A percentile compares a stretch with the other conserved stretches of the same genome.
Conservation (phyloP, 202 grass and related monocot genomes). For the Cymbopogon flexuosus region DNA sequence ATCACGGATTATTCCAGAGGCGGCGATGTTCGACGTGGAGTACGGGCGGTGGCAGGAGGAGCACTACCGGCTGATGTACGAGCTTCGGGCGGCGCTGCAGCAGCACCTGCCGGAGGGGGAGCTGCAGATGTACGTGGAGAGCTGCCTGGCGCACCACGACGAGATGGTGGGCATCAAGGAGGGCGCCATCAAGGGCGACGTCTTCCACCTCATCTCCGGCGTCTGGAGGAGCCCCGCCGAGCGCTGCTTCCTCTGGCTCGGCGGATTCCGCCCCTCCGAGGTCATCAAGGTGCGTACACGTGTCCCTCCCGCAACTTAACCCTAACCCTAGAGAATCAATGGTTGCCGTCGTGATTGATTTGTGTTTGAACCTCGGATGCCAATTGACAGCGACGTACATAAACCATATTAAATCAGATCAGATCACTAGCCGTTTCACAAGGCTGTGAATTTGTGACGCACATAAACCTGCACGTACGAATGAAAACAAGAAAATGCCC, state of each 20-base stretch:
- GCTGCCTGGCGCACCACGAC: slow-evolving; percentile 73
- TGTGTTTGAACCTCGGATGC: not conserved
- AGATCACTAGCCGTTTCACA: not conserved
- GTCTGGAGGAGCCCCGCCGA: slow-evolving; percentile 80
- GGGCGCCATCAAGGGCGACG: slow-evolving; percentile 60
- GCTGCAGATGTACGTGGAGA: slow-evolving; percentile 88
- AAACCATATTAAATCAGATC: not conserved
- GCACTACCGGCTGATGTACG: slow-evolving; percentile 73
- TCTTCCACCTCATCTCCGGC: slow-evolving; percentile 92
- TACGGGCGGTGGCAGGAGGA: slow-evolving; percentile 80
- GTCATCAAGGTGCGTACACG: slow-evolving; percentile 57
- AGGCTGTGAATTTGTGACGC: not conserved
- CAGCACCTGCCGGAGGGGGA: slow-evolving; percentile 70
- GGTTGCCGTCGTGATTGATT: not conserved
- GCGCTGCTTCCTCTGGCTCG: slow-evolving; percentile 97
- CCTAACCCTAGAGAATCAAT: slow-evolving; percentile 15
- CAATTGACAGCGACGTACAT: not conserved
- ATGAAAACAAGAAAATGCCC: not conserved
- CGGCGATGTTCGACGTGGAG: slow-evolving; percentile 77
- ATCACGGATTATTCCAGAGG: slow-evolving; percentile 26
- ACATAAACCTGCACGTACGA: not conserved
- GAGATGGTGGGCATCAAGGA: slow-evolving; percentile 71
- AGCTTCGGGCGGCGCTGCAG: slow-evolving; percentile 79
- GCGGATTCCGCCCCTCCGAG: slow-evolving; percentile 86
- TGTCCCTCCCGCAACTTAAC: not conserved